Conservation (phyloP, 306 rosid genomes). For the Hylodesmum podocarpum region DNA sequence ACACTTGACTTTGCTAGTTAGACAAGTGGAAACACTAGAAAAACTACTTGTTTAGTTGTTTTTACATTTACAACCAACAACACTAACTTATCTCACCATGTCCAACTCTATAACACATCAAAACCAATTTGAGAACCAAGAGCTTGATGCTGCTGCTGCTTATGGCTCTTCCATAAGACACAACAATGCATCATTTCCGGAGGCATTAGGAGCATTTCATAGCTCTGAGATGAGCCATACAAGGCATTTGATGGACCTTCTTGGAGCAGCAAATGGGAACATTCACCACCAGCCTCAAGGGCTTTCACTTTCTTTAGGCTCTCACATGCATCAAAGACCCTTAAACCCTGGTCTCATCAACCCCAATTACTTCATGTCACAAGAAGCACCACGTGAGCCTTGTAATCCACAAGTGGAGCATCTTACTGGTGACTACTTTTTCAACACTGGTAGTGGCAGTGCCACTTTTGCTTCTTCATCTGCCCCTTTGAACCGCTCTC, state of each 20-base stretch:
- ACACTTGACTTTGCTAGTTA: neutral
- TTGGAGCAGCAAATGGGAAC: constrained; percentile 54
- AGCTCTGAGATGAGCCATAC: constrained; percentile 67
- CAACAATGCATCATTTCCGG: constrained; percentile 31
- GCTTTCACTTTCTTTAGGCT: constrained; percentile 78
- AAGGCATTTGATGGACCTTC: constrained; percentile 76
- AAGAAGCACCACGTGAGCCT: constrained; percentile 43
- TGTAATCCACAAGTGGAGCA: constrained; percentile 45
- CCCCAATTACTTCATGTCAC: constrained; percentile 47
- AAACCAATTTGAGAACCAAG: constrained; percentile 58
- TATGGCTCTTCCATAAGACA: constrained; percentile 48
- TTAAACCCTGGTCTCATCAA: constrained; percentile 44
- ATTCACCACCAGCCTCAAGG: constrained; percentile 54
- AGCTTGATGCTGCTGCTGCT: constrained; percentile 55
- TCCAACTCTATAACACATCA: constrained; percentile 58
- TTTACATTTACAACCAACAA: neutral
- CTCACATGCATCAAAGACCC: constrained; percentile 51
- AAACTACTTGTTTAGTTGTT: too few relatives aligned
- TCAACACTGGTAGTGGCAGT: constrained; percentile 23
- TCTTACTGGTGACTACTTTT: constrained; percentile 52
- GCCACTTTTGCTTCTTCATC: constrained; percentile 50
- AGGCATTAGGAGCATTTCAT: constrained; percentile 45
- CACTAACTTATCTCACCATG: constrained; percentile 19
- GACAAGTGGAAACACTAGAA: neutral
- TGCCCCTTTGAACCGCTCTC: constrained; percentile 44